Evolutionary conservation across 176 grass and related monocot genomes (phyloP).

Genomic region (Leersia perrieri): DNA sequence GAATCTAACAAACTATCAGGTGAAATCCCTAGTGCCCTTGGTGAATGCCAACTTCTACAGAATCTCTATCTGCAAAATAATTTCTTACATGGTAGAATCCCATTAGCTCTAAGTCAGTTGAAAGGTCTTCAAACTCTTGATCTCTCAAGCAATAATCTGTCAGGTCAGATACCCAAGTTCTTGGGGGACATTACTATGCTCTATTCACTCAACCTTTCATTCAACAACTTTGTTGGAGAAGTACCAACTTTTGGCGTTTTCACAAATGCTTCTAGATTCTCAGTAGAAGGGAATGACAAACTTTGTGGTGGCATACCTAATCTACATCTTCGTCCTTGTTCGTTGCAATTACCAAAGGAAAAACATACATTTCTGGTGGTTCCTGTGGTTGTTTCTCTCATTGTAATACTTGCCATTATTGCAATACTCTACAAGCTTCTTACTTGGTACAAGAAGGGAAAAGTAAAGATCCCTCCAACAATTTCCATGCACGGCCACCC

Average conservation of each 20-base stretch:
- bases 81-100: constrained; percentile 19
- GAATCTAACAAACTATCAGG: not conserved
- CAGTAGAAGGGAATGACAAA: constrained; percentile 22
- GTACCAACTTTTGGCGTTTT: constrained; percentile 28
- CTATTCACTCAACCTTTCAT: constrained; percentile 16
- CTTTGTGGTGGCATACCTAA: constrained; percentile 18
- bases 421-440: not conserved
- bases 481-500: not conserved
- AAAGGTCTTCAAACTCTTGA: constrained; percentile 22
- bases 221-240: constrained; percentile 40
- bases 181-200: not conserved
- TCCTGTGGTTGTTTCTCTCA: no score
- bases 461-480: not conserved
- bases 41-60: constrained; percentile 40
- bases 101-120: not conserved
- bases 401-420: not conserved
- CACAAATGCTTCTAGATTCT: not conserved
- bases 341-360: not conserved
- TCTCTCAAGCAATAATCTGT: constrained; percentile 32
- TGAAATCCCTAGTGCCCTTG: not conserved
- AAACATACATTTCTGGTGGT: not conserved
- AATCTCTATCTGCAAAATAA: constrained; percentile 42
- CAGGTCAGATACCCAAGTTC: constrained; percentile 16
- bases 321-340: constrained; percentile 25
- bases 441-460: not conserved